These are phyloP conservation scores for Flaveria bidentis DNA, from an alignment of 129 eudicot species.

Conservation along the genomic window DNA sequence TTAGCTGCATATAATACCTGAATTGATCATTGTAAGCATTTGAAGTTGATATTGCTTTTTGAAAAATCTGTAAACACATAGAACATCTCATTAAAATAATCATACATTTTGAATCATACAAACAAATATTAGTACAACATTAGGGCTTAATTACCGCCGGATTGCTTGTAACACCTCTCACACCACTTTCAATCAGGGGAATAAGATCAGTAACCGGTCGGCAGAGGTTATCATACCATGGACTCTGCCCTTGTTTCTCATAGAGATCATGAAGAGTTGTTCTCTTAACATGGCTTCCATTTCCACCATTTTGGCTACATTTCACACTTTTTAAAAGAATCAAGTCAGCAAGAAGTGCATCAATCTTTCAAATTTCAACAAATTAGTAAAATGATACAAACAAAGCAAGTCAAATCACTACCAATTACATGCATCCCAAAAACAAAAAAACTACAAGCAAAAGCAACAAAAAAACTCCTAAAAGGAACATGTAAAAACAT, in stretches of 20 bases:
- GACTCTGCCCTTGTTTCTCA: conserved; percentile 96
- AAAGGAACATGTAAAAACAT: neutral
- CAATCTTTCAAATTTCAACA: conserved; percentile 1
- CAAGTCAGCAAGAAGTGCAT: conserved; percentile 16
- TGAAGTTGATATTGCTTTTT: conserved; percentile 97
- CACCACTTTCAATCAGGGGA: conserved; percentile 87
- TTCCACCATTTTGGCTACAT: conserved; percentile 67
- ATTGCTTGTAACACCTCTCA: conserved; percentile 98
- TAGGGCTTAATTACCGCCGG: conserved; percentile 70
- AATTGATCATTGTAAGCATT: conserved; percentile 98
- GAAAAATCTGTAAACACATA: conserved; percentile 73
- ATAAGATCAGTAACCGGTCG: conserved; percentile 95
- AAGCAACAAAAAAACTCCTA: neutral
- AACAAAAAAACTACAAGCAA: neutral
- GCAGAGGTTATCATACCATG: conserved; percentile 97
- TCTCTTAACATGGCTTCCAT: conserved; percentile 69
- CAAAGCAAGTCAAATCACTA: neutral
- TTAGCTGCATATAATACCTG: conserved; percentile 49
- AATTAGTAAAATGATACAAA: neutral
- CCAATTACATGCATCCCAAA: conserved; percentile 14
- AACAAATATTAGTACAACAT: conserved; percentile 4
- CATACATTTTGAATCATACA: neutral
- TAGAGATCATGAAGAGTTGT: conserved; percentile 93
- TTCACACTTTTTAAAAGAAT: conserved; percentile 46
- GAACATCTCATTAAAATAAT: neutral